These are phyloP conservation scores for Puccinia triticina DNA, from an alignment of 1,284 basidiomycete genomes.

Conservation along the genomic window DNA sequence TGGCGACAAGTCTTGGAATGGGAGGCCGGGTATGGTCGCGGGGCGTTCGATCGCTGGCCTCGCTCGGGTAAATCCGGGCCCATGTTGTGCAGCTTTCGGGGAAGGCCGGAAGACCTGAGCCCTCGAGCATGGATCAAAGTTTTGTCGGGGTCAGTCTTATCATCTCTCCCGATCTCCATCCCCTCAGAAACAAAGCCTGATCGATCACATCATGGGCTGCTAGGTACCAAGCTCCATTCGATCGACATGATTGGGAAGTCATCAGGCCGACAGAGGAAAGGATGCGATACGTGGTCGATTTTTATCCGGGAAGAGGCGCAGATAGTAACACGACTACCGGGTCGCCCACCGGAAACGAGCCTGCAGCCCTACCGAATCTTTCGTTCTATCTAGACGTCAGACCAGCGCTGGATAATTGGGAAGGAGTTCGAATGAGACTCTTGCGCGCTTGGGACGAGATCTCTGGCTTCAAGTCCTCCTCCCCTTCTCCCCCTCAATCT, in stretches of 20 bases:
- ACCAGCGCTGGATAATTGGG: conserved; percentile 88
- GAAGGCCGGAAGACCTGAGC: conserved; percentile 72
- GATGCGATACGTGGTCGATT: conserved; percentile 95
- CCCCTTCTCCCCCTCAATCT: conserved; percentile 13
- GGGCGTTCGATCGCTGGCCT: conserved; percentile 50
- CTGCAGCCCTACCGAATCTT: conserved; percentile 53
- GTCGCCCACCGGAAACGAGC: conserved; percentile 61
- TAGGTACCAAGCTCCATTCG: conserved; percentile 91
- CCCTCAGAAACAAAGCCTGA: conserved; percentile 3
- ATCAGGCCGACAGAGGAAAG: conserved; percentile 70
- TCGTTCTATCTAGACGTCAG: conserved; percentile 92
- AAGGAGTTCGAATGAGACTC: conserved; percentile 75
- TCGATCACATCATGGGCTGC: neutral
- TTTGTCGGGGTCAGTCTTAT: conserved; percentile 72
- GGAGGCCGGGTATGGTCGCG: conserved; percentile 65
- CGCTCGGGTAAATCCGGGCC: conserved; percentile 54
- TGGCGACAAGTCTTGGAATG: conserved; percentile 89
- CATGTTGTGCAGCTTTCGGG: conserved; percentile 63
- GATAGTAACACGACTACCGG: conserved; percentile 54
- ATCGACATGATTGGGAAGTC: conserved; percentile 95
- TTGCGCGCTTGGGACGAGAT: conserved; percentile 52
- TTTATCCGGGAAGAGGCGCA: conserved; percentile 82
- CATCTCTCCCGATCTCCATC: neutral
- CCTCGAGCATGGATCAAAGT: conserved; percentile 81
- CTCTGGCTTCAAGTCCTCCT: neutral